phyloP scores from a whole-genome alignment of 108 stramenopile species.

The Cyclostephanos tholiformis region DNA sequence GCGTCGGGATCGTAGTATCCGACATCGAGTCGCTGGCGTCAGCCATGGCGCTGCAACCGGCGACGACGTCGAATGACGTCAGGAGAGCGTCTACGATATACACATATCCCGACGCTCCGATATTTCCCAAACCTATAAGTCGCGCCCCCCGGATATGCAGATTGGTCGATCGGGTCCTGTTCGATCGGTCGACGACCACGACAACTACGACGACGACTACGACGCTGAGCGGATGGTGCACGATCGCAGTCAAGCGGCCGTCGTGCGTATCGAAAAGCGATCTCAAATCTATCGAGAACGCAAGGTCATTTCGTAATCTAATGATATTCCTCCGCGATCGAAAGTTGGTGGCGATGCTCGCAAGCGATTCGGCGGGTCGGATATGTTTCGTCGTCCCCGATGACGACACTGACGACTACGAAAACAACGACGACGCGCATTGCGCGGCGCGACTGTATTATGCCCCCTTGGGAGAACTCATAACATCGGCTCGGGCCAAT shows the following conservation, averaged over 20 bases:
- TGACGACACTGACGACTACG: not conserved
- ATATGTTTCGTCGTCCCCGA: constrained; percentile 67
- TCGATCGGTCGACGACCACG: constrained; percentile 45
- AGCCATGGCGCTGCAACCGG: constrained; percentile 11
- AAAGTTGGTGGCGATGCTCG: constrained; percentile 59
- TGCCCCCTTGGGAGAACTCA: constrained; percentile 39
- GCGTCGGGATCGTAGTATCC: constrained; percentile 1
- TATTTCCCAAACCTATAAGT: constrained; percentile 61
- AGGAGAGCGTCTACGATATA: constrained; percentile 54
- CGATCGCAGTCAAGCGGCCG: constrained; percentile 63
- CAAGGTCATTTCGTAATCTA: constrained; percentile 56
- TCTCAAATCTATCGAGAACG: constrained; percentile 53
- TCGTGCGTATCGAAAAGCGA: constrained; percentile 25
- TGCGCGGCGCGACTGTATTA: constrained; percentile 37
- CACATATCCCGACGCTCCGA: constrained; percentile 71
- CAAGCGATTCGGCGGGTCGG: constrained; percentile 64
- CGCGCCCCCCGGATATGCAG: constrained; percentile 35
- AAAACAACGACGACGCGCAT: not conserved
- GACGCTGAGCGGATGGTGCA: constrained; percentile 40
- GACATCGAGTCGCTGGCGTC: constrained; percentile 30
- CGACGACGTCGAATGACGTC: constrained; percentile 4
- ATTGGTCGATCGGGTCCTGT: constrained; percentile 30
- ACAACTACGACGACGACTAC: not conserved
- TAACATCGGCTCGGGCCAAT: constrained; percentile 43
- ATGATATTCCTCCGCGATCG: constrained; percentile 45